Base-by-base conservation (phyloP, 2,329 filamentous ascomycete species). In the Lachnellula hyalina region DNA sequence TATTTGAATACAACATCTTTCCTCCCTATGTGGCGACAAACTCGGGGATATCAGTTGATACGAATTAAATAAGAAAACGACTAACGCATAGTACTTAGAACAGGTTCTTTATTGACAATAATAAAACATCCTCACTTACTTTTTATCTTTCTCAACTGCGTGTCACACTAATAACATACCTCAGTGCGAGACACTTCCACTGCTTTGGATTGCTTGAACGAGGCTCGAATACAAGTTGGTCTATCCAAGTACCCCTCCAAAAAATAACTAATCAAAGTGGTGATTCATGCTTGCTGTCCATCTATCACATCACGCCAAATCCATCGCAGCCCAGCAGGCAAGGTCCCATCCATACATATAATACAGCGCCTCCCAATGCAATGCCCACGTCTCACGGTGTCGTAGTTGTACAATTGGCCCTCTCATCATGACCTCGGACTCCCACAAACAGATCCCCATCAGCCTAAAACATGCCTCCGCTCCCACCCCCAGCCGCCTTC, bases 401-500 rank as follows among this genome's bases (percentile, higher is more conserved):
- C 36, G 17, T 40, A 40, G 8, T 40, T 40, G 28, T 28, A 28
- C 28, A 32, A 11, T 32, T 3, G 8, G 28, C 8, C 28, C 28
- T 32, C 9, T 32, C 28, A 32, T 32, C 28, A 32, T 3, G 8
- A 32, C 8, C 28, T 25, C 7, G 25, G 7, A 28, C 6, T 8
- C 25, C 6, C 7, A 28, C 25, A 28, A 28, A 8, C 9, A 9
- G 11, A 32, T 5, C 14, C 38, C 38, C 15, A 19, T 35, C 32
- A 17, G 4, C 40, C 42, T 66, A 67, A 28, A 67, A 66, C 40
- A 66, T 54, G 3, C 64, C 63, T 11, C 8, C 8, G 11, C 28
- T 11, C 14, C 63, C 61, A 34, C 57, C 58, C 42, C 54, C 59
- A 44, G 57, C 49, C 9, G 52, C 46, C 57, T 65, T 67, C 25